Conservation (phyloP, 768 basidiomycete species). For the Agrocybe chaxingu region DNA sequence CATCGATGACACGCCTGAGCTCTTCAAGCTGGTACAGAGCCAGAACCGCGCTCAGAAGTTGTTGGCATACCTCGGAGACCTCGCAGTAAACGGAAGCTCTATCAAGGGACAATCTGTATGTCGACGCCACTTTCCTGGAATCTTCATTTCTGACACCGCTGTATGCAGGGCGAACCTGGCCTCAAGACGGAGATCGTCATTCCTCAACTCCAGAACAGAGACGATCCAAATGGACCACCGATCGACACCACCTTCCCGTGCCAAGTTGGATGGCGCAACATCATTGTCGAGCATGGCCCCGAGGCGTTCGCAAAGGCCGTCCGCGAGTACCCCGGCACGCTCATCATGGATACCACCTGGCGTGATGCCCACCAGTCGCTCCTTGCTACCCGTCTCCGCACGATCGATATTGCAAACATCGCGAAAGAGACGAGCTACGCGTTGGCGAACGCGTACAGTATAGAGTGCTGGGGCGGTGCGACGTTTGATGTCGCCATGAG, state of each 20-base stretch:
- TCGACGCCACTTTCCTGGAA: background rate
- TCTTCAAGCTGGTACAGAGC: slow-evolving; percentile 96
- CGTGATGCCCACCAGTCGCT: slow-evolving; percentile 98
- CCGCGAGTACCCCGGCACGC: slow-evolving; percentile 88
- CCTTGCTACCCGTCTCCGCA: slow-evolving; percentile 92
- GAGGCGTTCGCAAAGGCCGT: slow-evolving; percentile 99
- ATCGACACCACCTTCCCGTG: slow-evolving; percentile 84
- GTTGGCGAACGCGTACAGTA: slow-evolving; percentile 89
- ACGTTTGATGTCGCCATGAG: slow-evolving; percentile 99
- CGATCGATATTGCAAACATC: slow-evolving; percentile 96
- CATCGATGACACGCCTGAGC: slow-evolving; percentile 99
- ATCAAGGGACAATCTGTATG: slow-evolving; percentile 88
- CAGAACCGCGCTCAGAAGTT: slow-evolving; percentile 99
- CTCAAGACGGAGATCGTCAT: slow-evolving; percentile 85
- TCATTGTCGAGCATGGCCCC: slow-evolving; percentile 96
- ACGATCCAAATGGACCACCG: slow-evolving; percentile 69
- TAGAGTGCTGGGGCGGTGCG: slow-evolving; percentile 99
- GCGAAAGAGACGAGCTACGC: slow-evolving; percentile 97
- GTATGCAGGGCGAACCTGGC: slow-evolving; percentile 82
- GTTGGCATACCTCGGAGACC: slow-evolving; percentile 93
- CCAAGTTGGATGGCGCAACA: slow-evolving; percentile 93
- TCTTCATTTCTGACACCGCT: background rate
- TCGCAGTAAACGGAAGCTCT: slow-evolving; percentile 96
- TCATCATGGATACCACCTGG: slow-evolving; percentile 99
- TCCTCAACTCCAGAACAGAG: slow-evolving; percentile 75